Evolutionary conservation across 2,329 filamentous ascomycete species (phyloP).

Genomic region (Microcera coccophila): DNA sequence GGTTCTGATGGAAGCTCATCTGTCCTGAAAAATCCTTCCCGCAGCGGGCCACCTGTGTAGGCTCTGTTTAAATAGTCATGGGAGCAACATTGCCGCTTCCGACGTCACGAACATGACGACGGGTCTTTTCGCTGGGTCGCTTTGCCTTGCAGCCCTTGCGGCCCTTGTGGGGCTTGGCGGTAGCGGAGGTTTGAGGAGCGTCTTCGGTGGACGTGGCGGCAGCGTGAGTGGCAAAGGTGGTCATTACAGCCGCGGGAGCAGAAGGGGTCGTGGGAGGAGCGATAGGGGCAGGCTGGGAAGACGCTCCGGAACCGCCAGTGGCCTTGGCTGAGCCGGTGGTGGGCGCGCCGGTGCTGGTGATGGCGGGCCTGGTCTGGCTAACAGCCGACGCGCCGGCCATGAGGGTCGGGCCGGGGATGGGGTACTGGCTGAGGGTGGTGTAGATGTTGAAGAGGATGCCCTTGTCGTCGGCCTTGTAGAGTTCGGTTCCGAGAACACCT

Average conservation of each 20-base stretch:
- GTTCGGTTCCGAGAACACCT: slow-evolving; percentile 31
- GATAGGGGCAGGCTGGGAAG: slow-evolving; percentile 6
- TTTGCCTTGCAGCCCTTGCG: slow-evolving; percentile 11
- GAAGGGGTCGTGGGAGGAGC: slow-evolving; percentile 7
- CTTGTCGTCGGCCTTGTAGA: slow-evolving; percentile 29
- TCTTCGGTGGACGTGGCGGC: slow-evolving; percentile 10
- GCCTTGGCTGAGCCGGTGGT: slow-evolving; percentile 10
- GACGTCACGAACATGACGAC: slow-evolving; percentile 23
- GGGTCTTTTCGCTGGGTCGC: slow-evolving; percentile 23
- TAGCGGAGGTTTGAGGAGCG: slow-evolving; percentile 5
- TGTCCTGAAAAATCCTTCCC: no score
- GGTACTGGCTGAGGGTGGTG: slow-evolving; percentile 23
- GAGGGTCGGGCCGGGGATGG: slow-evolving; percentile 28
- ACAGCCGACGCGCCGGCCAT: slow-evolving; percentile 19
- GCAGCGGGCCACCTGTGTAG: no score
- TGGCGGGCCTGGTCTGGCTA: slow-evolving; percentile 16
- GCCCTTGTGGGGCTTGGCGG: slow-evolving; percentile 5
- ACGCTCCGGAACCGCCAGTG: slow-evolving; percentile 11
- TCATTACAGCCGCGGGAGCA: slow-evolving; percentile 10
- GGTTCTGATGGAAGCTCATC: no score
- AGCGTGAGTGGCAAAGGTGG: slow-evolving; percentile 4
- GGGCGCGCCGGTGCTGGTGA: slow-evolving; percentile 13
- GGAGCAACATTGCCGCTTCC: slow-evolving; percentile 15
- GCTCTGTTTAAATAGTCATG: slow-evolving; percentile 5
- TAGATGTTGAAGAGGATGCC: slow-evolving; percentile 36